These are phyloP conservation scores for Mucor irregularis DNA, from an alignment of 371 early-diverging fungal genomes.

Conservation along the genomic window DNA sequence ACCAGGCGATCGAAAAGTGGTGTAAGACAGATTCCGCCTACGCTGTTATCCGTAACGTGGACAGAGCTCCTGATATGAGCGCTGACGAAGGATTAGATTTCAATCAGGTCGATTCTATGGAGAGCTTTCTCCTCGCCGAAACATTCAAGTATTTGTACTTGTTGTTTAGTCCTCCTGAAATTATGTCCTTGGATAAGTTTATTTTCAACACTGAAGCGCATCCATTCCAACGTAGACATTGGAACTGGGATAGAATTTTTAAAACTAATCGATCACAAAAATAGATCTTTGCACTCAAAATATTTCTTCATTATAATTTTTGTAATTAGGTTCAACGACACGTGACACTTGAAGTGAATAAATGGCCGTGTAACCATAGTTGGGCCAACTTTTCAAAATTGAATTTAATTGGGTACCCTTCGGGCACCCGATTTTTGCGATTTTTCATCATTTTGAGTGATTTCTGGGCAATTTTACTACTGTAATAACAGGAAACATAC, in stretches of 20 bases:
- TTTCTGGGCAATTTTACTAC: no score
- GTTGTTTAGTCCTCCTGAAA: conserved; percentile 63
- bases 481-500: no score
- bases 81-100: conserved; percentile 20
- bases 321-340: no score
- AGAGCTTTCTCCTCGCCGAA: conserved; percentile 82
- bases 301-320: no score
- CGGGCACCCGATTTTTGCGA: no score
- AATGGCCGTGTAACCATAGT: no score
- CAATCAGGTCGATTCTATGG: conserved; percentile 49
- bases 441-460: no score
- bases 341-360: no score
- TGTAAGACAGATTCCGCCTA: conserved; percentile 65
- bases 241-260: conserved; percentile 23
- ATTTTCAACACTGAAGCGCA: conserved; percentile 79
- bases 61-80: conserved; percentile 20
- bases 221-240: conserved; percentile 36
- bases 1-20: conserved; percentile 67
- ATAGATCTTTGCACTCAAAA: no score
- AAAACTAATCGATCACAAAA: no score
- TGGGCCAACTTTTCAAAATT: no score
- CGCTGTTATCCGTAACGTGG: conserved; percentile 61
- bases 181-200: conserved; percentile 69
- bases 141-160: conserved; percentile 89
- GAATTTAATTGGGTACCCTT: no score